Conservation (phyloP, 768 basidiomycete genomes). For the Atractiella rhizophila region DNA sequence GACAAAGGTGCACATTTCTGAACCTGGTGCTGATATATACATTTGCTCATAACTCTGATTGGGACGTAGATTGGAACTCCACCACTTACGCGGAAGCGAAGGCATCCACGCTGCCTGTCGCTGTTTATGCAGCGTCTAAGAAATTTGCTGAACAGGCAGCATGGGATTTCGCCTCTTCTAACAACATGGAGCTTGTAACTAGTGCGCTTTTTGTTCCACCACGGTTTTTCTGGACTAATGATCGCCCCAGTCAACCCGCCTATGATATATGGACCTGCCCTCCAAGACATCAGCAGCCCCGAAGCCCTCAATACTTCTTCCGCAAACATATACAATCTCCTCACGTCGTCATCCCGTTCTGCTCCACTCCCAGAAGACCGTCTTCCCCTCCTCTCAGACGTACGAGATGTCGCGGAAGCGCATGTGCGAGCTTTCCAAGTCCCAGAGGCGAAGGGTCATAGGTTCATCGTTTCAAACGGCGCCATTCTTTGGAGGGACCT, state of each 20-base stretch:
- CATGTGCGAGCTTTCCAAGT: constrained; percentile 9
- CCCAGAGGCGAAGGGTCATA: constrained; percentile 4
- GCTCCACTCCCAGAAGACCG: constrained; percentile 7
- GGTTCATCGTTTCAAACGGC: constrained; percentile 13
- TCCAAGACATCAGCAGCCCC: constrained; percentile 6
- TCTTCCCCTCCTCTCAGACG: constrained; percentile 12
- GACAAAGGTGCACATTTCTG: no score
- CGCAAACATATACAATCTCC: constrained; percentile 12
- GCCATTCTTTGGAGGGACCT: constrained; percentile 15
- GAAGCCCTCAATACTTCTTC: constrained; percentile 13
- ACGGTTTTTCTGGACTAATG: neutral
- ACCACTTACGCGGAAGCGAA: constrained; percentile 9
- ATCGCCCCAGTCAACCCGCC: constrained; percentile 10
- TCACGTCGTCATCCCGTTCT: constrained; percentile 7
- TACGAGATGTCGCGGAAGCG: constrained; percentile 12
- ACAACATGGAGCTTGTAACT: no score
- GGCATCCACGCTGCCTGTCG: neutral
- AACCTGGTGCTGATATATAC: no score
- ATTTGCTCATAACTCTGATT: no score
- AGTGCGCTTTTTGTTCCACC: neutral
- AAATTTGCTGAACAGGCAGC: constrained; percentile 16
- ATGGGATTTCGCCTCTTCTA: constrained; percentile 10
- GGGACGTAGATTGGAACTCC: constrained; percentile 14
- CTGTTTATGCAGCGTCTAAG: neutral
- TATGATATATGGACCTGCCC: constrained; percentile 16